Base-by-base conservation (phyloP, 257 asterid genomes). In the Verbascum thapsus region DNA sequence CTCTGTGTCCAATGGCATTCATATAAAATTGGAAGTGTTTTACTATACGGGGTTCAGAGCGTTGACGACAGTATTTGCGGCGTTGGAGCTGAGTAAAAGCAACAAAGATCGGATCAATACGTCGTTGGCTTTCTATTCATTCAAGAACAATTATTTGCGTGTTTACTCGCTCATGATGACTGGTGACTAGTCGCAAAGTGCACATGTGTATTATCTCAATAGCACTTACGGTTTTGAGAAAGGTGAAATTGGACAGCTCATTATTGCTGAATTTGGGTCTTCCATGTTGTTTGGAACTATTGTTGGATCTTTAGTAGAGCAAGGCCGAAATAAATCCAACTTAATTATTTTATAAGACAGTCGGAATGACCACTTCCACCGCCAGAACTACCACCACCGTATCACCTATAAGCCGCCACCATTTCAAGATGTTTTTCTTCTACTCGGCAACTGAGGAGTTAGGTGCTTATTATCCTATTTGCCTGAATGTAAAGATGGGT, bases 81-180 rank as follows among this genome's bases (percentile, higher is more conserved):
- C 64, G 8, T 18, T 91, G 70, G 98, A 91, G 94, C 77, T 91
- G 26, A 86, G 95, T 19, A 91, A 91, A 68, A 74, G 38, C 15
- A 88, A 72, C 87, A 91, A 83, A 50, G 98, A 91, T 81, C 91
- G 98, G 53, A 73, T 88, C 64, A 80, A 82, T n/a, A 86, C 98
- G 22, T 78, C 94, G 20, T 72, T 83, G 9, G 74, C 96, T 16
- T 91, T 91, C 82, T 81, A 82, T 81, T 83, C 98, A 3, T 88
- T 91, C 82, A 91, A 88, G 87, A 91, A 91, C 71, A 91, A 80
- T 80, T 91, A 91, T 85, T 74, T 91, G 77, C 74, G 88, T 11
- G 98, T 91, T 3, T 91, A 88, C 82, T 91, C 97, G 37, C 95
- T 90, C 61, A 90, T 90, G 97, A 90, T 90, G 97, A 96, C 88